These are phyloP conservation scores for Pseudogymnoascus sp. DNA, from an alignment of 2,329 filamentous ascomycete species.

Conservation along the genomic window DNA sequence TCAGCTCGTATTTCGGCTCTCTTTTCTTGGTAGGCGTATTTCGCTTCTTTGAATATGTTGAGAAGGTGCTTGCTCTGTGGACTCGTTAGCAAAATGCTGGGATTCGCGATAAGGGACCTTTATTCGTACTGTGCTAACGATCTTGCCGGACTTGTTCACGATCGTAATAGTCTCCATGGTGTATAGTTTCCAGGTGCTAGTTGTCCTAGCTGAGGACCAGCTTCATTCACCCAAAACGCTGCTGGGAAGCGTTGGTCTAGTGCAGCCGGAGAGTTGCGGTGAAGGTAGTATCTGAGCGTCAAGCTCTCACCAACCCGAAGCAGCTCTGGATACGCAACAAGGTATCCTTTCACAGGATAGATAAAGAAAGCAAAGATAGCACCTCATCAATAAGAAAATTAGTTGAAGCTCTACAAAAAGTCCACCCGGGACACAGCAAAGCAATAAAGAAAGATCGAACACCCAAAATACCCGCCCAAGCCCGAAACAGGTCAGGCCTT, in stretches of 20 bases:
- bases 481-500: slow-evolving; percentile 6
- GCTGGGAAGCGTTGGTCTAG: background rate
- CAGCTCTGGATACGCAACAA: background rate
- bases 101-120: slow-evolving; percentile 10
- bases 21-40: slow-evolving; percentile 76
- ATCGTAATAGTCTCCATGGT: slow-evolving; percentile 76
- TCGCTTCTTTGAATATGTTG: slow-evolving; percentile 86
- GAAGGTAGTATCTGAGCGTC: background rate
- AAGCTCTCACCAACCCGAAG: background rate
- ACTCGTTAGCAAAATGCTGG: slow-evolving; percentile 15
- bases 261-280: background rate
- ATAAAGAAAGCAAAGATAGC: background rate
- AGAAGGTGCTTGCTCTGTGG: slow-evolving; percentile 81
- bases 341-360: background rate
- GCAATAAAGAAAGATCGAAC: background rate
- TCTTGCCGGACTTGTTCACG: slow-evolving; percentile 84
- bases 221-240: background rate
- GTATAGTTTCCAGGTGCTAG: background rate
- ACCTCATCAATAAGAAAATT: background rate
- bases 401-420: background rate
- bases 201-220: background rate
- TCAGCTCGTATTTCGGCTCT: slow-evolving; percentile 74
- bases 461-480: slow-evolving; percentile 2
- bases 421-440: background rate
- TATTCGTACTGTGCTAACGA: slow-evolving; percentile 70